Base-by-base conservation (phyloP, 1,139 yeast species). In the Sugiyamaella novakii region DNA sequence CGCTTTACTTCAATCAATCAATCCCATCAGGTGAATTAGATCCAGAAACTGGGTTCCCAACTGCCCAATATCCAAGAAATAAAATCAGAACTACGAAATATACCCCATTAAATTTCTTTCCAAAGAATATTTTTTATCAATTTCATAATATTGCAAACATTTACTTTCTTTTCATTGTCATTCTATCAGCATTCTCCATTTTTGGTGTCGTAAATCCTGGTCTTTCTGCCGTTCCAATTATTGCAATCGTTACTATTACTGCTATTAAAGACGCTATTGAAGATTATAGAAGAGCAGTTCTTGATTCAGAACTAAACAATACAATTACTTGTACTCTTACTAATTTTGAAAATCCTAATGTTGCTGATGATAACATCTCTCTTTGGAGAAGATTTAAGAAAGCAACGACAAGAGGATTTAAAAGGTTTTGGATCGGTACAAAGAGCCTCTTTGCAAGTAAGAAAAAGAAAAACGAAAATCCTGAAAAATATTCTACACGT, bases 161-260 rank as follows among this genome's bases (percentile, higher is more conserved):
- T 43, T 89, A 87, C 71, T 89, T 89, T 75, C 73, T 89, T 63
- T 68, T 84, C 31, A 73, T 88, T 70, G 84, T 83, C 59, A 84
- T 89, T 54, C 70, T 89, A 59, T 94, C 54, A 46, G 66, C 69
- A 14, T 88, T 92, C 71, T 79, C 86, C 54, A 83, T 92, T 49
- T 92, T 92, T 66, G 98, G 98, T 61, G 97, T 91, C 31, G 80
- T 85, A 12, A 83, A 80, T 55, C 97, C 98, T 0, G 98, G 92
- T 2, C 71, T 92, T 55, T 85, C 95, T 7, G 91, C 96, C 1
- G 97, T 89, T 40, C 98, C 98, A 2, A 80, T 92, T 67, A 87
- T 91, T 68, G 97, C 89, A 51, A 91, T 92, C 73, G 96, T 92
- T 36, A 73, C 78, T 53, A 78, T 92, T 52, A 92, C 98, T 1